These are phyloP conservation scores for Monosporascus sp. DNA, from an alignment of 2,329 filamentous ascomycete species.

Conservation along the genomic window DNA sequence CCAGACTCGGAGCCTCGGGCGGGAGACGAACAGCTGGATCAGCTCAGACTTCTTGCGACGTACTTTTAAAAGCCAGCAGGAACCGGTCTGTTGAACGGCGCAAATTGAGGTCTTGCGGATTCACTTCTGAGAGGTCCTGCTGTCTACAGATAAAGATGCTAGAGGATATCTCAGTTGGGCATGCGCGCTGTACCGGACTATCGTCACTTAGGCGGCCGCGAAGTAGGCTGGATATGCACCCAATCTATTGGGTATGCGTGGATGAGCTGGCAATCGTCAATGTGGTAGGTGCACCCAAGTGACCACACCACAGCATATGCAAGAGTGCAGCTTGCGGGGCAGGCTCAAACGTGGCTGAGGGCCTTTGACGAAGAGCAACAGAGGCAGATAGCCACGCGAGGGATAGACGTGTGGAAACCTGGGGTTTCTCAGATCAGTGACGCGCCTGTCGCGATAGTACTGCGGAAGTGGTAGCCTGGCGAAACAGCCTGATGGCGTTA, in stretches of 20 bases:
- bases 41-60: conserved; percentile 13
- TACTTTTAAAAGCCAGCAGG: conserved; percentile 5
- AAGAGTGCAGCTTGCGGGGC: conserved; percentile 43
- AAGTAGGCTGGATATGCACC: conserved; percentile 41
- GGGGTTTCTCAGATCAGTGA: conserved; percentile 21
- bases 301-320: conserved; percentile 55
- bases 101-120: conserved; percentile 20
- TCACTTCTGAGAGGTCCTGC: conserved; percentile 19
- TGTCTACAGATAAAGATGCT: conserved; percentile 21
- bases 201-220: conserved; percentile 41
- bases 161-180: conserved; percentile 38
- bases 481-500: conserved; percentile 26
- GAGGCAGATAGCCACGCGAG: conserved; percentile 18
- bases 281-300: conserved; percentile 48
- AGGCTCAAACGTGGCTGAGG: conserved; percentile 42
- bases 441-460: conserved; percentile 21
- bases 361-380: conserved; percentile 18
- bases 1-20: conserved; percentile 22
- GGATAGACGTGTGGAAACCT: conserved; percentile 11
- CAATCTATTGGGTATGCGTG: conserved; percentile 55
- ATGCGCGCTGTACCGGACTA: conserved; percentile 35
- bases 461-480: conserved; percentile 29
- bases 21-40: conserved; percentile 18
- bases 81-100: conserved; percentile 14
- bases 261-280: conserved; percentile 57